A percentile compares a stretch with the other conserved stretches of the same genome.
These are phyloP conservation scores for Rhodotorula sp. DNA, from an alignment of 1,284 basidiomycete species.

Conservation along the genomic window DNA sequence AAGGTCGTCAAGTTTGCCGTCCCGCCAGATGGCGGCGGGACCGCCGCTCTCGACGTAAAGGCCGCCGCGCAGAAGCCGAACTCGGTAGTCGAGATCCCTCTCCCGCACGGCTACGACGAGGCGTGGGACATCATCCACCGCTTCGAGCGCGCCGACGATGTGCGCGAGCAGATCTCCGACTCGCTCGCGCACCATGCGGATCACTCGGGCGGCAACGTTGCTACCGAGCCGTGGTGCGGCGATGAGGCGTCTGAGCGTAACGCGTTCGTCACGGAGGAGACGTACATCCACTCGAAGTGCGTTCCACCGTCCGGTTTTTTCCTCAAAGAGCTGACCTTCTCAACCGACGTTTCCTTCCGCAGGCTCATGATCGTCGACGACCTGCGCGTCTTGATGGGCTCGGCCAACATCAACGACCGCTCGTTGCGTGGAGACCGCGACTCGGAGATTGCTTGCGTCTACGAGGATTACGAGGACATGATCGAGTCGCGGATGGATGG, in stretches of 20 bases:
- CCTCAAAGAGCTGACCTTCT: neutral
- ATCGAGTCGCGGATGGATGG: constrained; percentile 77
- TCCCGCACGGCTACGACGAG: constrained; percentile 43
- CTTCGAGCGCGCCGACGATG: constrained; percentile 39
- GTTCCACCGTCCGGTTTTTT: no score
- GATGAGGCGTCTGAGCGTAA: constrained; percentile 74
- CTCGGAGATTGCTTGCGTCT: constrained; percentile 85
- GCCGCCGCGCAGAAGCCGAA: constrained; percentile 19
- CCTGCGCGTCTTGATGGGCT: constrained; percentile 78
- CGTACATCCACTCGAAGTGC: constrained; percentile 63
- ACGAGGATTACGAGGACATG: constrained; percentile 76
- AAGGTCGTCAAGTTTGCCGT: constrained; percentile 33
- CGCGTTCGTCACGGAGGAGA: constrained; percentile 63
- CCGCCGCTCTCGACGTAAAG: constrained; percentile 6
- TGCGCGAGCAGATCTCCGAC: constrained; percentile 56
- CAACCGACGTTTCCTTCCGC: neutral
- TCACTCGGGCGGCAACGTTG: constrained; percentile 58
- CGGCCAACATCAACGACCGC: constrained; percentile 84
- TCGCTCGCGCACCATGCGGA: constrained; percentile 73
- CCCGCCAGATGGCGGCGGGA: constrained; percentile 30
- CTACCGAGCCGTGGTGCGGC: constrained; percentile 77
- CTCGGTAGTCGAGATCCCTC: constrained; percentile 27
- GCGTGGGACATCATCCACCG: constrained; percentile 41
- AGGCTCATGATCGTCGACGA: constrained; percentile 64
- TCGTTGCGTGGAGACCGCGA: constrained; percentile 62